phyloP scores from a whole-genome alignment of 1,284 basidiomycete genomes.

The Malassezia obtusa region DNA sequence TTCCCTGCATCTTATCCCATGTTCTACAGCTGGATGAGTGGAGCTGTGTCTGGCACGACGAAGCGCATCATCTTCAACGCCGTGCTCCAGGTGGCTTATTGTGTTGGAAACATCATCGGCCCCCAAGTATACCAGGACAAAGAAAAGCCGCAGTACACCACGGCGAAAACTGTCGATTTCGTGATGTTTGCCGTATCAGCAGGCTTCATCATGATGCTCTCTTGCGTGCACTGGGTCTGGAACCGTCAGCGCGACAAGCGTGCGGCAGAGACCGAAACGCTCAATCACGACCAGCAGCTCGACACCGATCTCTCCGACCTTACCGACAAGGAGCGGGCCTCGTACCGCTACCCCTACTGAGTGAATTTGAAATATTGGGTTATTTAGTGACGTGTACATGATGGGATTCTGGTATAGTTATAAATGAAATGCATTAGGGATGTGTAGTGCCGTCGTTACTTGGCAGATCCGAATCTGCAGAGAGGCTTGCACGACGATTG shows the following conservation, averaged over 20 bases:
- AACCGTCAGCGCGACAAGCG: slow-evolving; percentile 25
- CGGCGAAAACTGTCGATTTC: slow-evolving; percentile 39
- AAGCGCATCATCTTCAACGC: slow-evolving; percentile 41
- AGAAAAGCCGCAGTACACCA: slow-evolving; percentile 26
- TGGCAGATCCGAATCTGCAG: too few relatives aligned
- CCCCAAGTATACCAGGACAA: slow-evolving; percentile 34
- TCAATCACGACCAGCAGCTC: slow-evolving; percentile 3
- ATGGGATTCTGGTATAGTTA: not conserved
- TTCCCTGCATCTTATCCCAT: slow-evolving; percentile 27
- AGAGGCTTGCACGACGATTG: too few relatives aligned
- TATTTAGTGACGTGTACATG: too few relatives aligned
- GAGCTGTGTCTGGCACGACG: slow-evolving; percentile 31
- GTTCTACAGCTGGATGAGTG: slow-evolving; percentile 24
- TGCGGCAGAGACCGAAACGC: not conserved
- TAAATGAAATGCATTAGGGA: too few relatives aligned
- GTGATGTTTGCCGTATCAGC: slow-evolving; percentile 35
- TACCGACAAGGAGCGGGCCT: slow-evolving; percentile 40
- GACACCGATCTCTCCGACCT: slow-evolving; percentile 36
- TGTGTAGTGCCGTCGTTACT: too few relatives aligned
- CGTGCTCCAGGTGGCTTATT: slow-evolving; percentile 33
- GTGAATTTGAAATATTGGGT: not conserved
- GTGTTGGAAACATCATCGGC: slow-evolving; percentile 34
- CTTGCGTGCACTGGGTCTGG: slow-evolving; percentile 28
- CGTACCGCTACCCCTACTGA: slow-evolving; percentile 44
- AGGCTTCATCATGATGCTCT: slow-evolving; percentile 19